Conservation (phyloP, 2,329 filamentous ascomycete genomes). For the Claviceps sp. region DNA sequence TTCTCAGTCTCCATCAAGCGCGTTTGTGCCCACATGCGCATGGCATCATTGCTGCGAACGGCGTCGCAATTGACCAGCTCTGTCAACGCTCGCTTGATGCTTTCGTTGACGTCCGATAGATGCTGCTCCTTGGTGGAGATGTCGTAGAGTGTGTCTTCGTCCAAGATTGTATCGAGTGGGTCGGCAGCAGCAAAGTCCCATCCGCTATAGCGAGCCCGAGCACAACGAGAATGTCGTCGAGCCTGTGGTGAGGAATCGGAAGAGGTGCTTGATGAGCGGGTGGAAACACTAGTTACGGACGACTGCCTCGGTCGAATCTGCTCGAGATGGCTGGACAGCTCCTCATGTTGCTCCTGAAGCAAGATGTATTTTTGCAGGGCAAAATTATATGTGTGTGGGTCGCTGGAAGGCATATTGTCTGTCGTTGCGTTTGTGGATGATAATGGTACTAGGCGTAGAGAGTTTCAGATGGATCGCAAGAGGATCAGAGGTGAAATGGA, state of each 20-base stretch:
- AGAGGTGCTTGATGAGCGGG: slow-evolving; percentile 39
- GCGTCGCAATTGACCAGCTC: slow-evolving; percentile 47
- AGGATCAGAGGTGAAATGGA: neutral
- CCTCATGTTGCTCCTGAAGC: slow-evolving; percentile 40
- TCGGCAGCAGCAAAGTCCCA: slow-evolving; percentile 17
- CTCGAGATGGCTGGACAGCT: slow-evolving; percentile 36
- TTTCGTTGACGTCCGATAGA: slow-evolving; percentile 43
- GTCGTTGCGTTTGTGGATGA: neutral
- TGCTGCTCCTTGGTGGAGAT: slow-evolving; percentile 39
- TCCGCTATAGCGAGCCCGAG: slow-evolving; percentile 20
- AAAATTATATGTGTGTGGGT: slow-evolving; percentile 26
- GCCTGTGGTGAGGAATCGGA: slow-evolving; percentile 42
- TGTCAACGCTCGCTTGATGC: slow-evolving; percentile 47
- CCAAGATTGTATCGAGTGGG: slow-evolving; percentile 27
- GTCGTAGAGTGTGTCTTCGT: slow-evolving; percentile 34
- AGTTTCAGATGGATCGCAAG: neutral
- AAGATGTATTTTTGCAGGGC: slow-evolving; percentile 41
- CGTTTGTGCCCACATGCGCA: slow-evolving; percentile 45
- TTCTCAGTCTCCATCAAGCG: slow-evolving; percentile 48
- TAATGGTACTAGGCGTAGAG: neutral
- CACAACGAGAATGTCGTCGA: slow-evolving; percentile 25
- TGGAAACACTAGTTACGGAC: slow-evolving; percentile 20
- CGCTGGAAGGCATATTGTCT: slow-evolving; percentile 16
- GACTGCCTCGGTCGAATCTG: slow-evolving; percentile 31
- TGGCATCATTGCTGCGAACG: slow-evolving; percentile 35